Evolutionary conservation across 2,329 filamentous ascomycete genomes (phyloP).

Genomic region (Phyllosticta citrichinensis): DNA sequence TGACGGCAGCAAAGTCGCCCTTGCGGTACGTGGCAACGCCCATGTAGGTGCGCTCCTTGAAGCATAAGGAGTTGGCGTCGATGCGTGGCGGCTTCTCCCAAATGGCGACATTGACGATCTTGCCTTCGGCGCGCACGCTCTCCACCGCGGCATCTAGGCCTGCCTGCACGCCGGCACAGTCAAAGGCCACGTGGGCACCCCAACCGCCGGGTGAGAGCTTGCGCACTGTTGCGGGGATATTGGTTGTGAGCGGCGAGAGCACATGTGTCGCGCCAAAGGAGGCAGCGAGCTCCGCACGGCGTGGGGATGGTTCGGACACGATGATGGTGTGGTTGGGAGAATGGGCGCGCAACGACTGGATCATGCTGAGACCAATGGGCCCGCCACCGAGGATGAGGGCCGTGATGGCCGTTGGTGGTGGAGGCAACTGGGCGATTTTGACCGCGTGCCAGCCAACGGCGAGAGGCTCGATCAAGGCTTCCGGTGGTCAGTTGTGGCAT

Average conservation of each 20-base stretch:
- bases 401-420: constrained; percentile 25
- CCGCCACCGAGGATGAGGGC: constrained; percentile 44
- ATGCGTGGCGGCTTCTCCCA: constrained; percentile 45
- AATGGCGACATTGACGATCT: constrained; percentile 46
- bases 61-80: constrained; percentile 41
- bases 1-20: constrained; percentile 38
- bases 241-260: constrained; percentile 41
- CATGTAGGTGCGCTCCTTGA: constrained; percentile 44
- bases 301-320: constrained; percentile 40
- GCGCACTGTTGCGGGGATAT: constrained; percentile 35
- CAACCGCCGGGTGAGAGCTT: constrained; percentile 32
- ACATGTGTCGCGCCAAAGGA: constrained; percentile 43
- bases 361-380: constrained; percentile 43
- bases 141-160: constrained; percentile 40
- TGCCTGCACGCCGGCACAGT: constrained; percentile 44
- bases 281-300: constrained; percentile 39
- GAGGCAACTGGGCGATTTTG: constrained; percentile 39
- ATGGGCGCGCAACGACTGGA: constrained; percentile 36
- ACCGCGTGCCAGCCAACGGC: constrained; percentile 49
- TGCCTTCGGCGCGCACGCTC: constrained; percentile 40
- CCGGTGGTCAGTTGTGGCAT: not conserved
- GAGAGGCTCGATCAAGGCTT: constrained; percentile 44
- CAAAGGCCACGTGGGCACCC: constrained; percentile 42
- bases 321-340: constrained; percentile 39
- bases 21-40: constrained; percentile 43